phyloP scores from a whole-genome alignment of 768 basidiomycete genomes.

The Cytidiella melzeri region DNA sequence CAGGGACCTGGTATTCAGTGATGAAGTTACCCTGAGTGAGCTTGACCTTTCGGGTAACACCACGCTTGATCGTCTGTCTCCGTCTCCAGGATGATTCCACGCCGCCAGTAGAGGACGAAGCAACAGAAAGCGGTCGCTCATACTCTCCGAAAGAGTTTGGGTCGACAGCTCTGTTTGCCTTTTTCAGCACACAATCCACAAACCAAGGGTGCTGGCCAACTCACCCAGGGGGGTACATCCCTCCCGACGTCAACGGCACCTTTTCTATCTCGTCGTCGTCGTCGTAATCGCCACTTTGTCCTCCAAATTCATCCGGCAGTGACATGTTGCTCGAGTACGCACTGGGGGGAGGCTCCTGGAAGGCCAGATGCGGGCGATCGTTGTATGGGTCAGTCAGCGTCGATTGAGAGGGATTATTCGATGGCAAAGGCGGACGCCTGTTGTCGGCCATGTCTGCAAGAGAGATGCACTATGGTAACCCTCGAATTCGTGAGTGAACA shows the following conservation, averaged over 20 bases:
- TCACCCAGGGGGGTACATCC: slow-evolving; percentile 74
- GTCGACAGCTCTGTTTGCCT: slow-evolving; percentile 35
- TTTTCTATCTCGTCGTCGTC: slow-evolving; percentile 77
- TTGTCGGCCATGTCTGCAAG: slow-evolving; percentile 21
- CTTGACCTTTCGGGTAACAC: slow-evolving; percentile 91
- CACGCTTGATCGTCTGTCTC: slow-evolving; percentile 87
- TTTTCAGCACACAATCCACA: slow-evolving; percentile 4
- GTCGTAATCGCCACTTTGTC: slow-evolving; percentile 34
- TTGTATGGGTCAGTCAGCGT: slow-evolving; percentile 64
- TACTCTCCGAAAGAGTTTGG: slow-evolving; percentile 65
- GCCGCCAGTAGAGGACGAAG: slow-evolving; percentile 30
- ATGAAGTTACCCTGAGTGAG: slow-evolving; percentile 93
- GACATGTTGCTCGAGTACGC: slow-evolving; percentile 55
- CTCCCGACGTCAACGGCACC: slow-evolving; percentile 63
- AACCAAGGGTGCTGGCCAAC: slow-evolving; percentile 24
- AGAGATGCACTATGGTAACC: neutral
- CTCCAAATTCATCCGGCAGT: slow-evolving; percentile 46
- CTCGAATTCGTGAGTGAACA: slow-evolving; percentile 8
- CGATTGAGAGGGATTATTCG: slow-evolving; percentile 28
- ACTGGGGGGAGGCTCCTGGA: slow-evolving; percentile 49
- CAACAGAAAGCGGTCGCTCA: slow-evolving; percentile 37
- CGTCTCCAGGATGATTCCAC: slow-evolving; percentile 47
- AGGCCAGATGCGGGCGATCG: slow-evolving; percentile 57
- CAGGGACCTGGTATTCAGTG: slow-evolving; percentile 83
- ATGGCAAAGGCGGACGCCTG: slow-evolving; percentile 24